Evolutionary conservation across 768 basidiomycete genomes (phyloP).

Genomic region (Termitomyces bulborhizus): DNA sequence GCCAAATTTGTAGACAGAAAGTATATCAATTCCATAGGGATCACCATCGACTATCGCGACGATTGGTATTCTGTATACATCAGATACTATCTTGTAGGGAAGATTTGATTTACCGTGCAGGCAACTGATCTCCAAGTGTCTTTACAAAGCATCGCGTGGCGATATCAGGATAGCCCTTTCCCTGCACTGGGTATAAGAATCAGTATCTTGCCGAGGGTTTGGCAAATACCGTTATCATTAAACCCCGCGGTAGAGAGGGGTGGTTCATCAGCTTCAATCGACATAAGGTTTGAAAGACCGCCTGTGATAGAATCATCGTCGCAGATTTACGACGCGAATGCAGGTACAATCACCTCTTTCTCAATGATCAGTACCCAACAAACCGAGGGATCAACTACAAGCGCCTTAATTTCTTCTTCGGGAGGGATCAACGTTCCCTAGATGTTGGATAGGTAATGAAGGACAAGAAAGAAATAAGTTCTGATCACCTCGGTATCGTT

Average conservation of each 20-base stretch:
- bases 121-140: slow-evolving; percentile 61
- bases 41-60: slow-evolving; percentile 85
- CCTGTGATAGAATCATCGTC: slow-evolving; percentile 40
- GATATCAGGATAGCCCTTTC: slow-evolving; percentile 95
- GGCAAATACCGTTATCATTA: slow-evolving; percentile 67
- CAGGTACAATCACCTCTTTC: slow-evolving; percentile 65
- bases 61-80: slow-evolving; percentile 58
- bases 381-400: slow-evolving; percentile 49
- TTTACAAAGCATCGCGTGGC: slow-evolving; percentile 84
- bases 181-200: slow-evolving; percentile 38
- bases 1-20: slow-evolving; percentile 82
- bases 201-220: background rate
- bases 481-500: slow-evolving; percentile 53
- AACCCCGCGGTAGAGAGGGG: slow-evolving; percentile 45
- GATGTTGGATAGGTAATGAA: background rate
- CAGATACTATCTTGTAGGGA: background rate
- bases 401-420: slow-evolving; percentile 60
- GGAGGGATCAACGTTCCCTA: slow-evolving; percentile 77
- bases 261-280: slow-evolving; percentile 45
- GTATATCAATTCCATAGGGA: slow-evolving; percentile 88
- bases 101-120: slow-evolving; percentile 38
- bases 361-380: slow-evolving; percentile 86
- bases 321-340: background rate
- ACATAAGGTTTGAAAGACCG: slow-evolving; percentile 88
- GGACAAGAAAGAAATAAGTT: background rate